These are phyloP conservation scores for Chaetothyriales sp. DNA, from an alignment of 2,329 filamentous ascomycete species.

Conservation along the genomic window DNA sequence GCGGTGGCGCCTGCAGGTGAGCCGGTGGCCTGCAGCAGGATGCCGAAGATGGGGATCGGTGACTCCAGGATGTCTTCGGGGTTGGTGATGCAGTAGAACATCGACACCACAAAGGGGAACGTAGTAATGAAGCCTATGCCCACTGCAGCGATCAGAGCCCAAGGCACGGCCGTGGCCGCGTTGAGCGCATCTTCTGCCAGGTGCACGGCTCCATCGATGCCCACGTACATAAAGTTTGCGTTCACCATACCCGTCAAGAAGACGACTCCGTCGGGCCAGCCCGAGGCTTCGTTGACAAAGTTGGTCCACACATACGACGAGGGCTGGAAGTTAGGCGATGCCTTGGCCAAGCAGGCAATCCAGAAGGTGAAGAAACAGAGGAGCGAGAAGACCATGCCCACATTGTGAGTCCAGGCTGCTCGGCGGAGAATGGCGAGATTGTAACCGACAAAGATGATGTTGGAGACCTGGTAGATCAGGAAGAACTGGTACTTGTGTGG, in stretches of 20 bases:
- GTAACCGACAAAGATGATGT: slow-evolving; percentile 34
- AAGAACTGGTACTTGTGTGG: slow-evolving; percentile 22
- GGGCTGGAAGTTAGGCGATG: slow-evolving; percentile 29
- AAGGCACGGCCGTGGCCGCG: slow-evolving; percentile 38
- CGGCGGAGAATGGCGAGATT: slow-evolving; percentile 41
- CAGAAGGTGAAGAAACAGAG: slow-evolving; percentile 39
- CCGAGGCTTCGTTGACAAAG: slow-evolving; percentile 36
- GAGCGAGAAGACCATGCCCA: slow-evolving; percentile 40
- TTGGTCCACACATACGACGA: slow-evolving; percentile 39
- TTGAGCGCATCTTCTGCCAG: slow-evolving; percentile 45
- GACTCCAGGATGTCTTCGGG: slow-evolving; percentile 29
- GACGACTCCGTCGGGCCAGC: slow-evolving; percentile 43
- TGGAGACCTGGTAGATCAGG: slow-evolving; percentile 41
- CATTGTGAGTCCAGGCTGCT: slow-evolving; percentile 43
- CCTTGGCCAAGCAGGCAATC: slow-evolving; percentile 37
- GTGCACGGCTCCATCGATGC: slow-evolving; percentile 47
- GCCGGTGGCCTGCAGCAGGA: slow-evolving; percentile 30
- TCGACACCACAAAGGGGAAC: slow-evolving; percentile 40
- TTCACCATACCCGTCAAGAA: slow-evolving; percentile 47
- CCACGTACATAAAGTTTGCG: slow-evolving; percentile 43
- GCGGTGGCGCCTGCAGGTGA: slow-evolving; percentile 33
- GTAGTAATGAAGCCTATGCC: slow-evolving; percentile 37
- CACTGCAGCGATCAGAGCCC: slow-evolving; percentile 41
- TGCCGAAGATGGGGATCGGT: slow-evolving; percentile 38
- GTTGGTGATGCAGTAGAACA: slow-evolving; percentile 38